Conservation (phyloP, 2,329 filamentous ascomycete genomes). For the Exophiala sp. region DNA sequence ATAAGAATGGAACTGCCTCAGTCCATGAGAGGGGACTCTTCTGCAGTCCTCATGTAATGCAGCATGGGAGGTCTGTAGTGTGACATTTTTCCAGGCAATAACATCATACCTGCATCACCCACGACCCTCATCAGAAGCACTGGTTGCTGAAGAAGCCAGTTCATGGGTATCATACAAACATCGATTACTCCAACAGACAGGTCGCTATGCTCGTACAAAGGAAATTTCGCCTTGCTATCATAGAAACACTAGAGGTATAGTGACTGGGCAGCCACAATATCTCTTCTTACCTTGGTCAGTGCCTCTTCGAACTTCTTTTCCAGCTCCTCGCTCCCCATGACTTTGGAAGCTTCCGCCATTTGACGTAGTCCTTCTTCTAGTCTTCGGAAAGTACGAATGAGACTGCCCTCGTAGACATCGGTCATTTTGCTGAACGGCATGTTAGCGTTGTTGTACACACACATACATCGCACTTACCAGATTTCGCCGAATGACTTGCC, state of each 20-base stretch:
- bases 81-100: constrained; percentile 5
- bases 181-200: neutral
- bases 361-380: constrained; percentile 91
- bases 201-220: neutral
- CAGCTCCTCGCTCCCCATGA: constrained; percentile 95
- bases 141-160: neutral
- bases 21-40: neutral
- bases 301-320: constrained; percentile 43
- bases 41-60: neutral
- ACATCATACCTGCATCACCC: constrained; percentile 13
- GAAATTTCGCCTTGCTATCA: neutral
- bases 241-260: constrained; percentile 61
- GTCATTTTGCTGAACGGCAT: constrained; percentile 80
- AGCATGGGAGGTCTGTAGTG: neutral
- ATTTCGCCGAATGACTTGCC: constrained; percentile 89
- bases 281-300: constrained; percentile 55
- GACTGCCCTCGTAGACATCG: constrained; percentile 91
- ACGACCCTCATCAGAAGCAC: constrained; percentile 1
- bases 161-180: constrained; percentile 9
- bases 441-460: constrained; percentile 15
- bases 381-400: constrained; percentile 93
- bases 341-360: constrained; percentile 92
- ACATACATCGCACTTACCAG: constrained; percentile 63
- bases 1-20: neutral
- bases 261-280: constrained; percentile 92